Base-by-base conservation (phyloP, 2,329 filamentous ascomycete species). In the Talaromyces sp. region DNA sequence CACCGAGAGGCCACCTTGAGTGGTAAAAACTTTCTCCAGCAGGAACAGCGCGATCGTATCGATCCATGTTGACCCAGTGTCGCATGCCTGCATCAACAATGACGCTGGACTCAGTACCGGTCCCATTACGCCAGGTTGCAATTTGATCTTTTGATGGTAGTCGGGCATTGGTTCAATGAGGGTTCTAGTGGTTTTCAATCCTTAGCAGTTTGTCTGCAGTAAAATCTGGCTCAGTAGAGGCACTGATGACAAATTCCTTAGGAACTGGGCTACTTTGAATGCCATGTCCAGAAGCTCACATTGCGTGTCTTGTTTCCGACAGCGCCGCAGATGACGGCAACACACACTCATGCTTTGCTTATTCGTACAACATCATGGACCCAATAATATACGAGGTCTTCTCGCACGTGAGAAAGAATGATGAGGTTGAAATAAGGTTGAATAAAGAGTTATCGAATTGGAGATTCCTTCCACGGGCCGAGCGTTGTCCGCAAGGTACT, bases 371-470 rank as follows among this genome's bases (percentile, higher is more conserved):
- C 31, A 23, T 31, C 23, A 21, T 16, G 40, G 23, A 59, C 33
- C 35, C 16, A 21, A 33, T 23, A 18, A 18, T 14, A 59, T 48
- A 33, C 23, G 35, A 42, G 21, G 25, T 58, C 23, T 16, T 37
- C 52, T 23, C 52, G 25, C 18, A 5, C 1, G 31, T 7, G 23
- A 58, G n/a, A 58, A 58, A 6, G 3, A 21, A 33, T 7, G 16
- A 21, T 6, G 57, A 59, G 40, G 57, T 59, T 44, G 42, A 14
- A 48, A 59, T 59, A 48, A 59, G 25, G 40, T 59, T 39, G 37
- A 39, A 39, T 39, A 39, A 39, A 16, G 37, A n/a, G n/a, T n/a
- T n/a, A n/a, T n/a, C n/a, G n/a, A n/a, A n/a, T n/a, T n/a, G n/a
- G n/a, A n/a, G n/a, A 42, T 42, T 42, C n/a, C 18, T 21, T 42